Percentiles rank a stretch among this genome's conserved stretches.
Evolutionary conservation across 108 stramenopile species (phyloP).

Genomic region (Cyclotella choctawhatcheeana): DNA sequence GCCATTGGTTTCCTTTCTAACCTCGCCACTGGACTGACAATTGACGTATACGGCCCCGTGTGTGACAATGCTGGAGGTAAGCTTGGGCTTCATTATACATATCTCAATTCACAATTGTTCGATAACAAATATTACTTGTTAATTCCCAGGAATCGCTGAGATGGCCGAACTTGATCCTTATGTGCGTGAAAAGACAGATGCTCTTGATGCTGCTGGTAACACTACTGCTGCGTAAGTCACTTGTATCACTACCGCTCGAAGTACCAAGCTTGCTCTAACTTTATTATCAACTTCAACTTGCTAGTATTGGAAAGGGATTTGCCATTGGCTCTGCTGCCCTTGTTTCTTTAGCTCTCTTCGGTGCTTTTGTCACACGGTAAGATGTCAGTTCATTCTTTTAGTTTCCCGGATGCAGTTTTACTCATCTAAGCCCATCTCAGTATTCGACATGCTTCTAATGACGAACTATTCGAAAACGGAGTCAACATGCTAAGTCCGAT

Average conservation of each 20-base stretch:
- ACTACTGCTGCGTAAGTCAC: slow-evolving; percentile 91
- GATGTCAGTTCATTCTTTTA: not conserved
- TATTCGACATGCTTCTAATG: slow-evolving; percentile 80
- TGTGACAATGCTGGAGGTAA: slow-evolving; percentile 98
- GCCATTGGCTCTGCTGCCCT: slow-evolving; percentile 99
- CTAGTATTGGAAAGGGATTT: slow-evolving; percentile 97
- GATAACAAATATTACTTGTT: not conserved
- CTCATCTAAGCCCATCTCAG: not conserved
- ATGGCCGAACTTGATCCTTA: slow-evolving; percentile 95
- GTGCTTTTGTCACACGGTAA: slow-evolving; percentile 94
- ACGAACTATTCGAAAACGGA: slow-evolving; percentile 63
- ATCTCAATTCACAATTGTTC: not conserved
- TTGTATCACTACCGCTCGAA: no score
- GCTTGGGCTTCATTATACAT: slow-evolving; percentile 4
- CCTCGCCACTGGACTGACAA: slow-evolving; percentile 97
- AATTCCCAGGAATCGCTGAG: slow-evolving; percentile 91
- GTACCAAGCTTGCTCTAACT: no score
- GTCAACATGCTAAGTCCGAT: slow-evolving; percentile 95
- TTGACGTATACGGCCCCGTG: slow-evolving; percentile 99
- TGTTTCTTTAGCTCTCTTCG: slow-evolving; percentile 96
- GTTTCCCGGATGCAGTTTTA: no score
- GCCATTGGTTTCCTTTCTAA: slow-evolving; percentile 99
- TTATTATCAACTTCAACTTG: no score
- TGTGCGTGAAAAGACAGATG: slow-evolving; percentile 98
- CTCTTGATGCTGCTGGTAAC: slow-evolving; percentile 98